Base-by-base conservation (phyloP, 2,329 filamentous ascomycete species). In the Fusarium nygamai region DNA sequence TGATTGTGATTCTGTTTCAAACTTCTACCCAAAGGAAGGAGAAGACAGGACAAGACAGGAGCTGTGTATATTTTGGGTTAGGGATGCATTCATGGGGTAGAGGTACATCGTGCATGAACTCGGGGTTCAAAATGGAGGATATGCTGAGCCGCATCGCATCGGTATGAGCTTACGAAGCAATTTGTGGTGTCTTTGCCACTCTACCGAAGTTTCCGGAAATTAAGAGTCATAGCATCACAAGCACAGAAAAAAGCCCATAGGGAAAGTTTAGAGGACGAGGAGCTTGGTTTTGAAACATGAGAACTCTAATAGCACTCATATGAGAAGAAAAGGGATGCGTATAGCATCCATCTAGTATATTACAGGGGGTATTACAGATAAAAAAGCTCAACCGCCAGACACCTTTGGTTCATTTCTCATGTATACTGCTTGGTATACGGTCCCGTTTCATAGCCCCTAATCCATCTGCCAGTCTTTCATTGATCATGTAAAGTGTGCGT, bases 261-360 rank as follows among this genome's bases (percentile, higher is more conserved):
- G 24, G 9, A 13, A n/a, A 17, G 22, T 54, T 24, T 16, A 39
- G 31, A 36, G 22, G n/a, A 38, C n/a, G 27, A 10, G 2, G 20
- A 51, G 39, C 24, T 58, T 43, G 41, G 27, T n/a, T 22, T 54
- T 43, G 46, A 48, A 46, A 34, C 48, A 51, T 14, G 17, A 27
- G 27, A 53, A n/a, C 56, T 12, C 51, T 24, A n/a, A 60, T 66
- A 12, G 36, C 44, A 46, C 24, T 56, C 17, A 31, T 44, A 36
- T 31, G 61, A 56, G 57, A 63, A 63, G 66, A 59, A 48, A 53
- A 58, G 54, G 44, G 57, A 59, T 27, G 44, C 50, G 34, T 24
- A 33, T n/a, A 39, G 41, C 69, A 61, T 61, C 66, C 64, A 31
- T 75, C 69, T 78, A 61, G n/a, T 77, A 74, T 74, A 76, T 76